Percentiles rank a stretch among this genome's conserved stretches.
phyloP scores from a whole-genome alignment of 768 basidiomycete genomes.

The Cyathus striatus region DNA sequence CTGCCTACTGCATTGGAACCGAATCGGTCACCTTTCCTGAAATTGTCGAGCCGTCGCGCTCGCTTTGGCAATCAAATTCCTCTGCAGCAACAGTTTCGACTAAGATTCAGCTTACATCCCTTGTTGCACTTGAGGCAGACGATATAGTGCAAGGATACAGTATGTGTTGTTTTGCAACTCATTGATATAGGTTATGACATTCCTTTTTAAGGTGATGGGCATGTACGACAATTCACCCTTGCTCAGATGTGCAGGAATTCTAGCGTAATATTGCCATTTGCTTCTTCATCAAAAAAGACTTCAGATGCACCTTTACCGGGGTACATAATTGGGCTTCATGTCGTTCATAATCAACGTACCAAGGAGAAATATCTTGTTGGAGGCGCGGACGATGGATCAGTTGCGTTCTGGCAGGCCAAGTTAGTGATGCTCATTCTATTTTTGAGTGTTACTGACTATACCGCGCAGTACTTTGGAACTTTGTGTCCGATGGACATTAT shows the following conservation, averaged over 20 bases:
- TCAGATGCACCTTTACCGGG: constrained; percentile 48
- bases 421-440: constrained; percentile 24
- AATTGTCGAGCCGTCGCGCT: constrained; percentile 4
- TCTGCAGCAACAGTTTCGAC: constrained; percentile 2
- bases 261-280: constrained; percentile 12
- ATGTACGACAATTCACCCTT: constrained; percentile 41
- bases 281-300: constrained; percentile 21
- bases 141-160: constrained; percentile 61
- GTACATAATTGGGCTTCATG: constrained; percentile 43
- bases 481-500: constrained; percentile 68
- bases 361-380: constrained; percentile 64
- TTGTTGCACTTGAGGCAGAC: constrained; percentile 55
- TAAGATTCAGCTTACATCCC: constrained; percentile 21
- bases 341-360: constrained; percentile 52
- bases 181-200: constrained; percentile 5
- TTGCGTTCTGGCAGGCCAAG: constrained; percentile 70
- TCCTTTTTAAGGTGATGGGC: constrained; percentile 43
- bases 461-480: constrained; percentile 53
- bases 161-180: constrained; percentile 24
- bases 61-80: constrained; percentile 21
- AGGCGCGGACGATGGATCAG: constrained; percentile 73
- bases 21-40: too few species aligned
- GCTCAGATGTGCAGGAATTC: constrained; percentile 26
- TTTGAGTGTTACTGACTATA: background rate
- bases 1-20: constrained; percentile 1